These are phyloP conservation scores for Cyclotella kingstonii DNA, from an alignment of 108 stramenopile species.

Conservation along the genomic window DNA sequence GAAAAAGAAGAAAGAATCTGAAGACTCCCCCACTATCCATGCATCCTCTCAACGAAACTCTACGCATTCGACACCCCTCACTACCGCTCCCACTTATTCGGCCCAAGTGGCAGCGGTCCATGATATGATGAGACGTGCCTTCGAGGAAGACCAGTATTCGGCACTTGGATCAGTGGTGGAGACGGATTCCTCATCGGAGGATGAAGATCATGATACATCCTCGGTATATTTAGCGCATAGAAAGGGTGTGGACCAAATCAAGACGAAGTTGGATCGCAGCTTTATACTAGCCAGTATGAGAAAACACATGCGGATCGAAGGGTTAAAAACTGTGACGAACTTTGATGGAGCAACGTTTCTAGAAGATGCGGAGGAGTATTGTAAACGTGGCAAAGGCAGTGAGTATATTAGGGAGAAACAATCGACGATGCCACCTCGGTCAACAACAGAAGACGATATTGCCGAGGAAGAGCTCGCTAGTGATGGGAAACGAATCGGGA, in stretches of 20 bases:
- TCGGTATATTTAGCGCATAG: not conserved
- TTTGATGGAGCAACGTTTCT: slow-evolving; percentile 33
- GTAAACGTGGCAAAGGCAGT: slow-evolving; percentile 8
- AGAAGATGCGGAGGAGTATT: slow-evolving; percentile 44
- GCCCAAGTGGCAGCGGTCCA: slow-evolving; percentile 74
- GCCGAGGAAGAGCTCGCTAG: slow-evolving; percentile 23
- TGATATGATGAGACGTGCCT: slow-evolving; percentile 80
- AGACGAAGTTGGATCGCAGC: slow-evolving; percentile 28
- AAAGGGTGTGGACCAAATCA: not conserved
- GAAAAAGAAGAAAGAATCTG: slow-evolving; percentile 34
- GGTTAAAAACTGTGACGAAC: slow-evolving; percentile 28
- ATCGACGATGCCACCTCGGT: not conserved
- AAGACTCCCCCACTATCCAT: not conserved
- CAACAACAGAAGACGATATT: not conserved
- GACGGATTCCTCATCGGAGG: slow-evolving; percentile 59
- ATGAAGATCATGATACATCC: slow-evolving; percentile 14
- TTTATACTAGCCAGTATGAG: slow-evolving; percentile 24
- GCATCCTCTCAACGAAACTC: slow-evolving; percentile 1
- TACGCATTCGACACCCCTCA: not conserved
- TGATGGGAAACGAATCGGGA: slow-evolving; percentile 34
- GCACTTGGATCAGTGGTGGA: slow-evolving; percentile 61
- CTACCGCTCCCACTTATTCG: slow-evolving; percentile 29
- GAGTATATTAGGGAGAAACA: not conserved
- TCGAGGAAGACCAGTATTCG: slow-evolving; percentile 86
- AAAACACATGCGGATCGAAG: slow-evolving; percentile 35